Conservation (phyloP, 2,329 filamentous ascomycete genomes). For the Apiospora sp. region DNA sequence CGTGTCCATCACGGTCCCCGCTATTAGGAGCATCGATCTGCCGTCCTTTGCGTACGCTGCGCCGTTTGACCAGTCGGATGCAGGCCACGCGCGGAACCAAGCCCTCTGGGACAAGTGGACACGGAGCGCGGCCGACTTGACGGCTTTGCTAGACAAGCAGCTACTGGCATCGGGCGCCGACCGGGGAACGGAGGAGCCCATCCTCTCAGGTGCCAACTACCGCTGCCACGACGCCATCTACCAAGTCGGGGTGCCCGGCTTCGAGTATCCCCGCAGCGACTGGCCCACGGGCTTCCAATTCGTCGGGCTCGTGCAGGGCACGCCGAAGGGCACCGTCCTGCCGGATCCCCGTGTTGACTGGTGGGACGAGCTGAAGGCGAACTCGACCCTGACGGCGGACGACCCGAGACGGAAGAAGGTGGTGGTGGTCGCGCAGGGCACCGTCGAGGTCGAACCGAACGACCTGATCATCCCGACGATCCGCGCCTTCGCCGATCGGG, state of each 20-base stretch:
- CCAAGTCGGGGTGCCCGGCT: slow-evolving; percentile 47
- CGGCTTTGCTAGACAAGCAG: slow-evolving; percentile 38
- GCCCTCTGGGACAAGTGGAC: slow-evolving; percentile 43
- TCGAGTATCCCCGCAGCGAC: slow-evolving; percentile 49
- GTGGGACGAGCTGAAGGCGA: slow-evolving; percentile 45
- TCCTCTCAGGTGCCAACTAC: slow-evolving; percentile 47
- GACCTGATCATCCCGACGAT: slow-evolving; percentile 50
- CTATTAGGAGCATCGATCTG: slow-evolving; percentile 45
- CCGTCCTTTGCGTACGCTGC: slow-evolving; percentile 44
- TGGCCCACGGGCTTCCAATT: slow-evolving; percentile 46
- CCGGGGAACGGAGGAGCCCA: slow-evolving; percentile 31
- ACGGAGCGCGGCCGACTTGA: slow-evolving; percentile 35
- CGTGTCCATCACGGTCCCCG: slow-evolving; percentile 48
- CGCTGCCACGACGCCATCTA: slow-evolving; percentile 44
- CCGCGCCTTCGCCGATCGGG: slow-evolving; percentile 37
- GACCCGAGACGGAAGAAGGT: slow-evolving; percentile 39
- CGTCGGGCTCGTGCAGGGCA: slow-evolving; percentile 44
- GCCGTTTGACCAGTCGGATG: slow-evolving; percentile 41
- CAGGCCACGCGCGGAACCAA: slow-evolving; percentile 37
- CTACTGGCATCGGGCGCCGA: slow-evolving; percentile 41
- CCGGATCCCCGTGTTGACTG: slow-evolving; percentile 39
- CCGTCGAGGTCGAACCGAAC: slow-evolving; percentile 47
- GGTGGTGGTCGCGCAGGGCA: slow-evolving; percentile 50
- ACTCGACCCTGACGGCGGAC: slow-evolving; percentile 32
- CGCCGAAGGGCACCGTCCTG: slow-evolving; percentile 21